Conservation (phyloP, 495 filamentous ascomycete species). For the Penicillium ochrochloron region DNA sequence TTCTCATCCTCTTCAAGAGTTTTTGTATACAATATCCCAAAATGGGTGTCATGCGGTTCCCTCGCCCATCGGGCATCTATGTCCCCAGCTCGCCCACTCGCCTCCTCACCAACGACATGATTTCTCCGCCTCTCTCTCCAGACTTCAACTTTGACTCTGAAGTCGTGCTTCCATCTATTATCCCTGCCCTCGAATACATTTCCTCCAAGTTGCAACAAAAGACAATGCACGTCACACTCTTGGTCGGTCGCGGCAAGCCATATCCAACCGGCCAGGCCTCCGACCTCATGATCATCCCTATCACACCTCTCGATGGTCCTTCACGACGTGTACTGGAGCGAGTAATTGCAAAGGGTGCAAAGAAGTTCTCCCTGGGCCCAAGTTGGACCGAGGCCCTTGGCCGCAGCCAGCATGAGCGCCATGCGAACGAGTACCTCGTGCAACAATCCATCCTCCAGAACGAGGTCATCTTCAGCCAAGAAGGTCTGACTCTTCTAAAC, state of each 20-base stretch:
- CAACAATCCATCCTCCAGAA: conserved; percentile 70
- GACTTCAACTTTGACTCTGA: conserved; percentile 51
- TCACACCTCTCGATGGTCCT: conserved; percentile 42
- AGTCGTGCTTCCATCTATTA: conserved; percentile 43
- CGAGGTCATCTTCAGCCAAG: conserved; percentile 70
- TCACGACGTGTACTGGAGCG: conserved; percentile 47
- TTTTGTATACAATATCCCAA: conserved; percentile 14
- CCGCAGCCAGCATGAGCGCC: conserved; percentile 43
- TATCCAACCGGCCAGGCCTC: conserved; percentile 47
- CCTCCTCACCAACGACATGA: conserved; percentile 48
- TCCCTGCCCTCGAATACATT: conserved; percentile 55
- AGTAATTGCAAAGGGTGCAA: conserved; percentile 46
- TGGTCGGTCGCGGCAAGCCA: conserved; percentile 53
- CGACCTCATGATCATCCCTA: conserved; percentile 52
- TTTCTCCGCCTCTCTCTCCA: conserved; percentile 50
- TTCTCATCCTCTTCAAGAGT: neutral
- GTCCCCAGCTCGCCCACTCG: conserved; percentile 43
- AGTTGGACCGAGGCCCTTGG: conserved; percentile 49
- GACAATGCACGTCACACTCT: conserved; percentile 52
- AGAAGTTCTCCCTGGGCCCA: conserved; percentile 49
- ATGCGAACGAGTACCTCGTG: conserved; percentile 58
- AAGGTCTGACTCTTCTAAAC: conserved; percentile 67
- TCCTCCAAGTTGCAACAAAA: conserved; percentile 51
- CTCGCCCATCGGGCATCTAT: conserved; percentile 48
- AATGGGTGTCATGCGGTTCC: conserved; percentile 52